Conservation (phyloP, 768 basidiomycete genomes). For the Termitomyces sp. region DNA sequence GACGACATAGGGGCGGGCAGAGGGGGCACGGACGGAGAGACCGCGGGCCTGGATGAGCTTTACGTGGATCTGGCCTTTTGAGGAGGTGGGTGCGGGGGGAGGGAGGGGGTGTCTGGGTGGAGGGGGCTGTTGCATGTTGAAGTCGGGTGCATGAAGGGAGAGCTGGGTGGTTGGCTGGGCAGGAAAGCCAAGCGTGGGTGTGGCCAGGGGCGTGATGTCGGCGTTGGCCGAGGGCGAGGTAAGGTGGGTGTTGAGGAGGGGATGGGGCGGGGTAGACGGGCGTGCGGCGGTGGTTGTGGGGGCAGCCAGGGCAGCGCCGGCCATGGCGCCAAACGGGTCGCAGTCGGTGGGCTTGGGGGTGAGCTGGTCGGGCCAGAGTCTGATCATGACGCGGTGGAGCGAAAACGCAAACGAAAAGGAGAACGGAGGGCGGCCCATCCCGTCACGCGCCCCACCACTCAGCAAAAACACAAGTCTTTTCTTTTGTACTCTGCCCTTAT, state of each 20-base stretch:
- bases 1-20: conserved; percentile 86
- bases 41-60: conserved; percentile 91
- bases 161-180: conserved; percentile 56
- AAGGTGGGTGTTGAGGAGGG: conserved; percentile 29
- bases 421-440: conserved; percentile 18
- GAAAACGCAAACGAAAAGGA: conserved; percentile 14
- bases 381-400: conserved; percentile 49
- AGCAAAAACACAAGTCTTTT: not conserved
- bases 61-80: conserved; percentile 83
- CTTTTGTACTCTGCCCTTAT: not conserved
- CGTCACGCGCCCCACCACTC: conserved; percentile 7
- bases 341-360: conserved; percentile 51
- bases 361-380: conserved; percentile 69
- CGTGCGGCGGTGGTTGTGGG: conserved; percentile 48
- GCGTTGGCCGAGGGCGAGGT: conserved; percentile 36
- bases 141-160: conserved; percentile 83
- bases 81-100: conserved; percentile 34
- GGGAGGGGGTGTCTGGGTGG: conserved; percentile 34
- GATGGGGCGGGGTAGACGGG: conserved; percentile 34
- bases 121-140: conserved; percentile 73
- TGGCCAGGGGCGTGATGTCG: conserved; percentile 40
- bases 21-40: conserved; percentile 66
- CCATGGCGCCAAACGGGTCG: conserved; percentile 17
- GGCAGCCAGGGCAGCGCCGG: conserved; percentile 33
- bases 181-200: conserved; percentile 47